Evolutionary conservation across 2,329 filamentous ascomycete genomes (phyloP), one percentile per base, ranked within the genome.

Genomic region (Neonectria ditissima): DNA sequence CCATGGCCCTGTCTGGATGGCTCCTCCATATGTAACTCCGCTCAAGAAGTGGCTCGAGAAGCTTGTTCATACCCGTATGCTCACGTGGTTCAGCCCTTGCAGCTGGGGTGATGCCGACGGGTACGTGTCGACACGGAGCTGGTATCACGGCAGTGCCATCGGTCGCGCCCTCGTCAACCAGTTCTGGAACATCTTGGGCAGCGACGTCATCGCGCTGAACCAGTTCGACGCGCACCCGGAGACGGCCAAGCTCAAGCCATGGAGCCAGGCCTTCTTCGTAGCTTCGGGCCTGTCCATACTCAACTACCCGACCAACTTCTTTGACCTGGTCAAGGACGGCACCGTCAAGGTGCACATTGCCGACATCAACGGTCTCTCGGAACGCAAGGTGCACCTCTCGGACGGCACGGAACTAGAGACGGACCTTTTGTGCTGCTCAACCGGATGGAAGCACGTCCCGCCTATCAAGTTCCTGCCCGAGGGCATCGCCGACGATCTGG

Each of bases 21-120:
- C 84, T 3, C 84, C 85, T 3, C 77, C 83, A 2, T 86, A 86
- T 63, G 87, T 91, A 16, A 90, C 89, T 1, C 88, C 88, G 0
- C 73, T 90, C 34, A 87, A 87, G 75, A 83, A 81, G 54, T 85
- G 84, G 80, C 78, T 91, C 4, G 89, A 92, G 74, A 86, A 87
- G 69, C 80, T 92, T 1, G 69, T 71, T 2, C 74, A 72, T 57
- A 73, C 85, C 1, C 85, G 90, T 0, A 83, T 89, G 63, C 76
- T 92, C 56, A 88, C 85, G 2, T 91, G 87, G 85, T 86, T 92
- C 74, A 87, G 83, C 48, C 89, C 90, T 0, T 91, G 89, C 69
- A 83, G 86, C 5, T 92, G 88, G 87, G 88, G 87, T 2, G 77
- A 80, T 3, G 83, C 81, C 10, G 86, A 87, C 67, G 87, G 86